Evolutionary conservation across 192 early-diverging fungal species (phyloP).

Genomic region (Mortierella alpina): DNA sequence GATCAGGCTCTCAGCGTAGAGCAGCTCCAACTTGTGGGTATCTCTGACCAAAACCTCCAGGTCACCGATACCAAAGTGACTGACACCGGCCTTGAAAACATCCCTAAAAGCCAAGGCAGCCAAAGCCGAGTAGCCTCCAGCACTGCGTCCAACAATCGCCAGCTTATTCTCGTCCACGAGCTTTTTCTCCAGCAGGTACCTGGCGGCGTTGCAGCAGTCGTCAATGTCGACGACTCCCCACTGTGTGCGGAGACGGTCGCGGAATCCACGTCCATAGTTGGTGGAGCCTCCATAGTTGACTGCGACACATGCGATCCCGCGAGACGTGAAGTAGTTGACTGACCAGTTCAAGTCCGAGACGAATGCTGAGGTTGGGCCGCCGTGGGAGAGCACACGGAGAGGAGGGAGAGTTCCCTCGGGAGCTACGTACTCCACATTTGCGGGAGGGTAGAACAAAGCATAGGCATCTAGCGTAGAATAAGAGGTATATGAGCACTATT

Average conservation of each 20-base stretch:
- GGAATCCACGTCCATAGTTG: constrained; percentile 78
- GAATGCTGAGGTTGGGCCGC: constrained; percentile 71
- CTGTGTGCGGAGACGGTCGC: constrained; percentile 74
- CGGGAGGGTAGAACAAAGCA: constrained; percentile 72
- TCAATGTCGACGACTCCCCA: constrained; percentile 84
- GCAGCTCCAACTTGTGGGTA: constrained; percentile 87
- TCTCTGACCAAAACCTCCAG: constrained; percentile 72
- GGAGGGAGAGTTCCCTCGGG: constrained; percentile 70
- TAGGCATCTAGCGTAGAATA: constrained; percentile 52
- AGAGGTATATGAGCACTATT: background rate
- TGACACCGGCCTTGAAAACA: constrained; percentile 79
- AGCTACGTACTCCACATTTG: constrained; percentile 65
- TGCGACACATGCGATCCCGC: constrained; percentile 78
- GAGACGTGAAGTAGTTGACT: constrained; percentile 82
- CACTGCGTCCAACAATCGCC: constrained; percentile 74
- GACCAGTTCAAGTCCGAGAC: constrained; percentile 54
- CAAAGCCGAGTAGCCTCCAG: constrained; percentile 68
- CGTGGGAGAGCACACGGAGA: constrained; percentile 76
- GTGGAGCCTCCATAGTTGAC: constrained; percentile 86
- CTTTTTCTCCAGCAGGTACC: constrained; percentile 65
- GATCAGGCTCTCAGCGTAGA: constrained; percentile 69
- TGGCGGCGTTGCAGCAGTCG: constrained; percentile 79
- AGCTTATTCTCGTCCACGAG: constrained; percentile 70
- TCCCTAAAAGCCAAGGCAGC: constrained; percentile 75
- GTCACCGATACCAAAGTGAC: constrained; percentile 79